Conservation (phyloP, 805 yeast species). For the Candida patagonica region DNA sequence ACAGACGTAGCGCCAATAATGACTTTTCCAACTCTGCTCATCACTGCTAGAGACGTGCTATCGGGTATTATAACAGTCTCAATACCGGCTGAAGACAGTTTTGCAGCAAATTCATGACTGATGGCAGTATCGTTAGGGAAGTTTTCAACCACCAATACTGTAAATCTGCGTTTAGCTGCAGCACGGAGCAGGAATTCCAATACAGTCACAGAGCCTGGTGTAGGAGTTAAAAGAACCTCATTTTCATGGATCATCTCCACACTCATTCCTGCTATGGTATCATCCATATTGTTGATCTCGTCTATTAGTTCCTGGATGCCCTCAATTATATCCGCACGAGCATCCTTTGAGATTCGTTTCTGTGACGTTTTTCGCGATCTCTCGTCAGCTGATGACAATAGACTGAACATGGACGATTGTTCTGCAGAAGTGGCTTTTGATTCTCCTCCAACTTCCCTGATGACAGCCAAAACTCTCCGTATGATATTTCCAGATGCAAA, state of each 20-base stretch:
- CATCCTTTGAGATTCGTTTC: slow-evolving; percentile 35
- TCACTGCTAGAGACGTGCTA: slow-evolving; percentile 83
- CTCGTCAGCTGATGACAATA: slow-evolving; percentile 46
- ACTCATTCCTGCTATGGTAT: slow-evolving; percentile 83
- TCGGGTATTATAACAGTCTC: slow-evolving; percentile 91
- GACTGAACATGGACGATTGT: slow-evolving; percentile 70
- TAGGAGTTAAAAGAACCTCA: slow-evolving; percentile 64
- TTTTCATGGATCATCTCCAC: slow-evolving; percentile 92
- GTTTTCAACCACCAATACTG: slow-evolving; percentile 80
- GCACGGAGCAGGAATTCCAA: slow-evolving; percentile 80
- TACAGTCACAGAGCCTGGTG: slow-evolving; percentile 87
- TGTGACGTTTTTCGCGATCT: slow-evolving; percentile 15
- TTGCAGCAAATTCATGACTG: slow-evolving; percentile 73
- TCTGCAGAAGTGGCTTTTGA: slow-evolving; percentile 21
- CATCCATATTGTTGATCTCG: slow-evolving; percentile 82
- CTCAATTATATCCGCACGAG: slow-evolving; percentile 79
- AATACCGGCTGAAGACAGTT: slow-evolving; percentile 73
- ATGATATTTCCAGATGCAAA: slow-evolving; percentile 85
- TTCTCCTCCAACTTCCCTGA: slow-evolving; percentile 76
- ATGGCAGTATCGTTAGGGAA: slow-evolving; percentile 78
- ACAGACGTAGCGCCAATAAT: slow-evolving; percentile 87
- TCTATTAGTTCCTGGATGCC: slow-evolving; percentile 88
- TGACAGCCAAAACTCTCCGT: slow-evolving; percentile 75
- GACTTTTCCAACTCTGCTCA: slow-evolving; percentile 96
- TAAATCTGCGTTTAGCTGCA: slow-evolving; percentile 78